Percentiles rank a stretch among this genome's conserved stretches.
phyloP scores from a whole-genome alignment of 495 filamentous ascomycete species.

The Sordaria brevicollis region DNA sequence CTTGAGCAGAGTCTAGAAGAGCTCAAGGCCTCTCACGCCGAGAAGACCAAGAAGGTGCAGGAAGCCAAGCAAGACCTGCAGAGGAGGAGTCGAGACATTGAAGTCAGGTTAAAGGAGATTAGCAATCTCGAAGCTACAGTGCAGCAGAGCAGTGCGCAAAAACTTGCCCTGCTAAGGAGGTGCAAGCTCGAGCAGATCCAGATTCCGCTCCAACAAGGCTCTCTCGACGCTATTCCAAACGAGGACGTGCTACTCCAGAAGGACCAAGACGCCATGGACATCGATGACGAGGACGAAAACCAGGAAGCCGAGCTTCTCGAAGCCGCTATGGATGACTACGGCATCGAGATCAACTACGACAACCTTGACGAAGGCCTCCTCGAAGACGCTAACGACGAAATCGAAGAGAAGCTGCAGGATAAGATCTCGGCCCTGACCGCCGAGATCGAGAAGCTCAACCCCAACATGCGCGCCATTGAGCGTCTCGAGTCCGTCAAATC shows the following conservation, averaged over 20 bases:
- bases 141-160: conserved; percentile 68
- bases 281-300: conserved; percentile 53
- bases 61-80: conserved; percentile 75
- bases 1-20: conserved; percentile 60
- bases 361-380: conserved; percentile 69
- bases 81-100: conserved; percentile 72
- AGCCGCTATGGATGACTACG: conserved; percentile 64
- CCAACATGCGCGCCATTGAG: conserved; percentile 91
- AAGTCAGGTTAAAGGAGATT: conserved; percentile 67
- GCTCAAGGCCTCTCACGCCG: conserved; percentile 51
- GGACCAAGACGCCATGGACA: conserved; percentile 79
- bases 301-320: conserved; percentile 48
- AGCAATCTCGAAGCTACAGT: conserved; percentile 68
- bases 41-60: conserved; percentile 66
- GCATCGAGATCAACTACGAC: conserved; percentile 85
- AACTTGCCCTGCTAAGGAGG: conserved; percentile 73
- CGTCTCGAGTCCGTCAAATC: conserved; percentile 78
- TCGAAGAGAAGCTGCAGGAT: conserved; percentile 72
- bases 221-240: conserved; percentile 81
- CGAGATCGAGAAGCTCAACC: conserved; percentile 86
- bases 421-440: conserved; percentile 60
- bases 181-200: conserved; percentile 92
- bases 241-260: conserved; percentile 61
- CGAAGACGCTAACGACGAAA: conserved; percentile 60
- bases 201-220: conserved; percentile 66